Evolutionary conservation across 164 flowering plant genomes (phyloP).

Genomic region (Stephania yunnanensis): DNA sequence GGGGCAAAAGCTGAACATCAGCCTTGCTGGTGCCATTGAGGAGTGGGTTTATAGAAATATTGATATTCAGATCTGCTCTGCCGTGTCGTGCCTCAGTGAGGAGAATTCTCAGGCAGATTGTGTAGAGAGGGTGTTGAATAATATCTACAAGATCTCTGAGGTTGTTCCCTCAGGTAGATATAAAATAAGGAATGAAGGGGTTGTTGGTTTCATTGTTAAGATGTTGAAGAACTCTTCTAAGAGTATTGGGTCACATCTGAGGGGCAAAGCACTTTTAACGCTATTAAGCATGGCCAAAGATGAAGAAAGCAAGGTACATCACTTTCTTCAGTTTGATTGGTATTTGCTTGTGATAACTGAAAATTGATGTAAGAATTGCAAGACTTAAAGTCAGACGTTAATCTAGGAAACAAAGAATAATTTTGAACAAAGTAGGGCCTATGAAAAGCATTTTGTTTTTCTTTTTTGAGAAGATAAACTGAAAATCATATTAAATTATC

Average conservation of each 20-base stretch:
- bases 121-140: constrained; percentile 33
- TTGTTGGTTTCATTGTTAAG: constrained; percentile 33
- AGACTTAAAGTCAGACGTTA: too few species aligned
- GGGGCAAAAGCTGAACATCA: constrained; percentile 50
- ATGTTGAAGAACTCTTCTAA: constrained; percentile 37
- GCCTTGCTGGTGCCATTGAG: constrained; percentile 55
- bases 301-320: constrained; percentile 54
- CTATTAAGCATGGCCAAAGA: constrained; percentile 52
- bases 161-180: constrained; percentile 43
- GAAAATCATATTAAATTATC: too few species aligned
- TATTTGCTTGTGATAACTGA: neutral
- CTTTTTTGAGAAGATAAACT: too few species aligned
- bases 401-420: too few species aligned
- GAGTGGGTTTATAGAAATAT: constrained; percentile 54
- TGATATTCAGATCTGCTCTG: constrained; percentile 35
- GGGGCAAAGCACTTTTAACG: constrained; percentile 45
- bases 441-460: too few species aligned
- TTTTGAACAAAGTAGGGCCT: too few species aligned
- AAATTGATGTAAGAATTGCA: neutral
- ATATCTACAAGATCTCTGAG: constrained; percentile 38
- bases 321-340: neutral
- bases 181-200: constrained; percentile 40
- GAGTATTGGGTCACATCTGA: constrained; percentile 32
- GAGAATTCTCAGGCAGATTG: constrained; percentile 29
- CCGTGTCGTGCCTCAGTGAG: constrained; percentile 28